Evolutionary conservation across 1,139 yeast genomes (phyloP), one percentile per base, ranked within the genome.

Genomic region (Trichomonascaceae sp.): DNA sequence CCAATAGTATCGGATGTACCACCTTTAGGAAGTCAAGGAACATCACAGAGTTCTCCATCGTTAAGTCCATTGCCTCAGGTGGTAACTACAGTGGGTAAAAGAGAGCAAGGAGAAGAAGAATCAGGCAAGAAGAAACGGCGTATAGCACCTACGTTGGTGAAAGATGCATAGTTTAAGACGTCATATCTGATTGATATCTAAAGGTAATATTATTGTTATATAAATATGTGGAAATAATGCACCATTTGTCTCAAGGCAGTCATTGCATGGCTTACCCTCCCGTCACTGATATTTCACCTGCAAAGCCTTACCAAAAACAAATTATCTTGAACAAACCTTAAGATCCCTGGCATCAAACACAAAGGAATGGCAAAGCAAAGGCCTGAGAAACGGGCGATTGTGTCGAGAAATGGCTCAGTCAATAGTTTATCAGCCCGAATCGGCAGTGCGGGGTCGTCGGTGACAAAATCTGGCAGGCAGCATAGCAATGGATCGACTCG

Each of bases 111-210:
- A 8, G 41, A 46, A 13, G 27, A 45, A 8, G 50, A 38, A 9
- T 45, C 51, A 15, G 53, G 59, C 32, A 74, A 72, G 58, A 71
- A 74, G 54, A 76, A 76, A 61, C 72, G 78, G 53, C 66, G 81
- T 54, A 69, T 79, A 3, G 70, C 75, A 0, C 82, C 83, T 7
- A 77, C 78, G 2, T 63, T 76, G 48, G 66, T 78, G 4, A 32
- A 44, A 24, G 12, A 43, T 13, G 22, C 24, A 20, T 38, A 39
- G 22, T 3, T 22, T 22, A 22, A 4, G n/a, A n/a, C n/a, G n/a
- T 22, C 6, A 22, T 22, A 3, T 22, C 24, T 22, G 3, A 4
- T 22, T 22, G 6, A 4, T 22, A 22, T 22, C 24, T 22, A 22
- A 22, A 22, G 24, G 24, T 22, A 22, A 22, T n/a, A n/a, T n/a